Evolutionary conservation across 148 eudicot genomes (phyloP), one percentile per base, ranked within the genome.

Genomic region (Gaultheria prostrata): DNA sequence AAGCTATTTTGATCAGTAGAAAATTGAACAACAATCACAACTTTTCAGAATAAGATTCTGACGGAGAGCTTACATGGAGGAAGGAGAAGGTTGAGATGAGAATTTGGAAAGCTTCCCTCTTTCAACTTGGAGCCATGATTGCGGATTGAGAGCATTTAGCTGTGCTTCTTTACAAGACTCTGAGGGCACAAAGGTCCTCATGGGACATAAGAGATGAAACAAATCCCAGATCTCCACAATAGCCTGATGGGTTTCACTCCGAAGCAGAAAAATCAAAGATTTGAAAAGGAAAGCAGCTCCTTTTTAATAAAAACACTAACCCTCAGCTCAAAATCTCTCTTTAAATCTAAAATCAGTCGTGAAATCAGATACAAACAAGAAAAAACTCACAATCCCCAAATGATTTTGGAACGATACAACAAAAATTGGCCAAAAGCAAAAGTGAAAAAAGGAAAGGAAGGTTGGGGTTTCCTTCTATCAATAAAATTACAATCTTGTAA

Each of bases 81-180:
- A 91, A 69, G 97, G 87, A 50, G 94, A 85, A n/a, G n/a, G n/a
- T 56, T 94, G 91, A 3, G 92, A 59, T 77, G 95, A 89, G 69
- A 87, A 46, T 82, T 93, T 94, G 24, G 95, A 85, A 85, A 89
- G 87, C 86, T 97, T 97, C 75, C 97, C 98, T 83, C 98, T 96
- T 84, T 94, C 98, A 89, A 94, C 97, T 93, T 94, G 98, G 43
- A 96, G 93, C 98, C 98, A 96, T 82, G 98, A 94, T 85, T 96
- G 98, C 46, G 98, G 98, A 91, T 92, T 93, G 20, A 93, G 77
- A 85, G 94, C 90, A 87, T 90, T 93, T n/a, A 94, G 92, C 84
- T 90, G 93, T 83, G 97, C 82, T 78, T 94, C 94, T 92, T 94
- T 94, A 90, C 93, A 93, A 45, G 97, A 88, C 65, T 96, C 98